Percentiles rank a stretch among this genome's conserved stretches.
Evolutionary conservation across 306 rosid genomes (phyloP).

Genomic region (Rosa multiflora): DNA sequence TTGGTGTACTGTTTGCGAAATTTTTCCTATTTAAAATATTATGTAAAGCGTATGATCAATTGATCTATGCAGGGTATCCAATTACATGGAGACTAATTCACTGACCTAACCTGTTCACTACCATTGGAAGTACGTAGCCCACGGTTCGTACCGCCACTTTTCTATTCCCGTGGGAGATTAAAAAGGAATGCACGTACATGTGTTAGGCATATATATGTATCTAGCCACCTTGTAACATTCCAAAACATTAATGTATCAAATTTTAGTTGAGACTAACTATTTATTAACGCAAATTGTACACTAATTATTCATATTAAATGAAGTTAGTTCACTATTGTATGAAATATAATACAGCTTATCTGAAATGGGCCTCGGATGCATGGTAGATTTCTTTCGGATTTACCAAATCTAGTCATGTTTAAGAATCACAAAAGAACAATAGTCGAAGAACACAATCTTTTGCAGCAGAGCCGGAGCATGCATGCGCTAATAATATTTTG

Average conservation of each 20-base stretch:
- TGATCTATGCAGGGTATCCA: background rate
- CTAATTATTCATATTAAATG: no score
- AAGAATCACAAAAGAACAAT: background rate
- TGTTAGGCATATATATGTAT: background rate
- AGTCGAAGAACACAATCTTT: background rate
- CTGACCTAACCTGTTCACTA: background rate
- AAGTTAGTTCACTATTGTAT: no score
- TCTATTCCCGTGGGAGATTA: no score
- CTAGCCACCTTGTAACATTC: no score
- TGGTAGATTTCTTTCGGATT: background rate
- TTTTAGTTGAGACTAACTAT: no score
- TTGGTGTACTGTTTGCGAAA: no score
- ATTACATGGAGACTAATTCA: no score
- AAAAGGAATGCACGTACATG: no score
- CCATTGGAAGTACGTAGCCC: no score
- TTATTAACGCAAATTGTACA: background rate
- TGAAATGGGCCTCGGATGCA: background rate
- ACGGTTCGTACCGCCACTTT: no score
- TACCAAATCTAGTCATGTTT: background rate
- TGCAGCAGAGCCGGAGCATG: background rate
- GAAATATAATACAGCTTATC: no score
- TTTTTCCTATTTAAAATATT: background rate
- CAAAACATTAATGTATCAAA: no score
- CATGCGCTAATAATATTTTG: constrained; percentile 12
- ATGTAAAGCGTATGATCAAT: background rate